These are phyloP conservation scores for Ophidiomyces ophidiicola DNA, from an alignment of 2,329 filamentous ascomycete genomes.

Conservation along the genomic window DNA sequence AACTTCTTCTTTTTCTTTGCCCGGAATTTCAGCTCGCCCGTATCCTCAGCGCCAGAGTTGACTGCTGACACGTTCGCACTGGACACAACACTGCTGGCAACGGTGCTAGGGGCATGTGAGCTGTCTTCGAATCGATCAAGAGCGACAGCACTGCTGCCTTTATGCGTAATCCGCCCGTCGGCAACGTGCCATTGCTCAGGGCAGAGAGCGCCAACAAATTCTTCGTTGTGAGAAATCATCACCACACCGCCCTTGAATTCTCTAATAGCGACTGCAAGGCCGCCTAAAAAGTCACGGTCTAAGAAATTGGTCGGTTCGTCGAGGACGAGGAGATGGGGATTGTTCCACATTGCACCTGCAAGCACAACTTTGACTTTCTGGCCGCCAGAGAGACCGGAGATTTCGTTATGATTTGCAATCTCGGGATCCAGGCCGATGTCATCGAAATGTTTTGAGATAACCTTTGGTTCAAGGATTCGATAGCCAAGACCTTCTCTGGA, in stretches of 20 bases:
- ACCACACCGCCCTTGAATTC: conserved; percentile 98
- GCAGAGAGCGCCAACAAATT: conserved; percentile 92
- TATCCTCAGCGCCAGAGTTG: conserved; percentile 76
- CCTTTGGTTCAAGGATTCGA: conserved; percentile 79
- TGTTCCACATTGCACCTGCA: conserved; percentile 96
- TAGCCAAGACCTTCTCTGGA: conserved; percentile 97
- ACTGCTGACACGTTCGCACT: conserved; percentile 53
- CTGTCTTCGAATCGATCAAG: conserved; percentile 84
- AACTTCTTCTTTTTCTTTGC: conserved; percentile 94
- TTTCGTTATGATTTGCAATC: conserved; percentile 98
- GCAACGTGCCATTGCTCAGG: conserved; percentile 93
- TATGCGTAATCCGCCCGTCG: conserved; percentile 75
- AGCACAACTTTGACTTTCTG: conserved; percentile 99
- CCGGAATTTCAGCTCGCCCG: conserved; percentile 71
- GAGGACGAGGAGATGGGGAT: conserved; percentile 90
- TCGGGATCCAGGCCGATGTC: conserved; percentile 92
- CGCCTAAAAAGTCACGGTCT: conserved; percentile 92
- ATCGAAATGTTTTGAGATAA: conserved; percentile 96
- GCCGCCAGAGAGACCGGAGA: conserved; percentile 85
- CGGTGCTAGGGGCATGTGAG: conserved; percentile 43
- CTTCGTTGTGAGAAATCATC: conserved; percentile 99
- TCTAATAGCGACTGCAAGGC: conserved; percentile 91
- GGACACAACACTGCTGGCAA: conserved; percentile 46
- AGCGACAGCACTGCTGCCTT: conserved; percentile 60
- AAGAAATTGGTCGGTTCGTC: conserved; percentile 99